Evolutionary conservation across 371 early-diverging fungal genomes (phyloP), one percentile per base, ranked within the genome.

Genomic region (Umbelopsis sp.): DNA sequence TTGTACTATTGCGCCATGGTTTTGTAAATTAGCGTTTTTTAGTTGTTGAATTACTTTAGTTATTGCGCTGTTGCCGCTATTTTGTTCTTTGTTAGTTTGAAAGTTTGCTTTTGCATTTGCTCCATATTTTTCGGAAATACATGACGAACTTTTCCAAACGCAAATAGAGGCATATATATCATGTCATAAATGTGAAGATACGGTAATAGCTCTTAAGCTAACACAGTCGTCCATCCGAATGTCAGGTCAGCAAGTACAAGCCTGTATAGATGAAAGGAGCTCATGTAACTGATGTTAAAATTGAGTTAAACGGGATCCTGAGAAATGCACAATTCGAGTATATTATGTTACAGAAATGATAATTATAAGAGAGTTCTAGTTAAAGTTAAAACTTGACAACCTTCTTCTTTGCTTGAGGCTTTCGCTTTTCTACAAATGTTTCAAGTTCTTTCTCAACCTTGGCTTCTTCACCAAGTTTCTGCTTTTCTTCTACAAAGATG

Each of bases 401-500:
- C 10, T 79, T 80, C 68, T 81, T 84, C 71, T 80, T 83, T 46
- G 62, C 66, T 3, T 69, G 63, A 69, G 75, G 73, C 22, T 38
- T 69, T n/a, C 73, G 65, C 29, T 69, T 66, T 66, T 72, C 73
- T 62, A 51, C 32, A n/a, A 69, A 66, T 25, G 68, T 63, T 20
- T 75, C 74, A 41, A 76, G 46, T 65, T 74, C 76, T 66, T 83
- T 83, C 69, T 79, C 75, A 7, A 67, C 65, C 63, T 76, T 82
- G 20, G 69, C 67, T 63, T 84, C 83, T 45, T 82, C 75, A 10
- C 69, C 69, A 63, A 76, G 18, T 67, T 83, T 86, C 65, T 81
- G 81, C 69, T 86, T 86, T 67, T 86, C 83, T n/a, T 81, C 78
- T 37, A 86, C 86, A 79, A 86, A 87, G 63, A 89, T 86, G 64